A percentile compares a stretch with the other conserved stretches of the same genome.
These are phyloP conservation scores for Candida pseudoglaebosa DNA, from an alignment of 805 yeast genomes.

Conservation along the genomic window DNA sequence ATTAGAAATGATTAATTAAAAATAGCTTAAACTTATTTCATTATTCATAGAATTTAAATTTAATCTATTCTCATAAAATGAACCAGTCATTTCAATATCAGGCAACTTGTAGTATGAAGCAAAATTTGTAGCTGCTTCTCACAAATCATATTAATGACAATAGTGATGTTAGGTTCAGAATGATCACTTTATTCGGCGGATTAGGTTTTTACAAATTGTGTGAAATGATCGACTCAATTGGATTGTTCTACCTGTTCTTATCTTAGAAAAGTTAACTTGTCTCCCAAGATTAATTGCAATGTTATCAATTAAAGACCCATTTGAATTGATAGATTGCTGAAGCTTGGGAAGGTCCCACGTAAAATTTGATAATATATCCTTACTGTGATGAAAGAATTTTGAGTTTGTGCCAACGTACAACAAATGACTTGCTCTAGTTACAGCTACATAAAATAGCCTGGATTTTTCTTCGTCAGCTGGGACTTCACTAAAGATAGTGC, in stretches of 20 bases:
- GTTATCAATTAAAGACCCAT: constrained; percentile 7
- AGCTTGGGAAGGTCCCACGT: constrained; percentile 13
- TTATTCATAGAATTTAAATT: no score
- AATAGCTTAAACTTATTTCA: constrained; percentile 8
- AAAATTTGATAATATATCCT: constrained; percentile 7
- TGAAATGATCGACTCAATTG: background rate
- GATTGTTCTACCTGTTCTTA: background rate
- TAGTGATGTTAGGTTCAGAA: no score
- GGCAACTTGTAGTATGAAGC: no score
- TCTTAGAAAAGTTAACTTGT: background rate
- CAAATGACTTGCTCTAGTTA: constrained; percentile 56
- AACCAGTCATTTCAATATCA: no score
- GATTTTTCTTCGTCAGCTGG: constrained; percentile 15
- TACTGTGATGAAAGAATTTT: constrained; percentile 7
- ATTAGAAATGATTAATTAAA: constrained; percentile 7
- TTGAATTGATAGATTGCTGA: background rate
- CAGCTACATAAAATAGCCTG: constrained; percentile 57
- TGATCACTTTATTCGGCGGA: no score
- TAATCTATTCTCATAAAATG: no score
- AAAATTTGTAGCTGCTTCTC: no score
- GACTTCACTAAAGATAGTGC: background rate
- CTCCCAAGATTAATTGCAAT: constrained; percentile 6
- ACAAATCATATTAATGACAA: no score
- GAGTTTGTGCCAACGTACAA: constrained; percentile 30
- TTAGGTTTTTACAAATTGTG: background rate